These are phyloP conservation scores for Macrolepiota dolichaula DNA, from an alignment of 768 basidiomycete species.

Conservation along the genomic window DNA sequence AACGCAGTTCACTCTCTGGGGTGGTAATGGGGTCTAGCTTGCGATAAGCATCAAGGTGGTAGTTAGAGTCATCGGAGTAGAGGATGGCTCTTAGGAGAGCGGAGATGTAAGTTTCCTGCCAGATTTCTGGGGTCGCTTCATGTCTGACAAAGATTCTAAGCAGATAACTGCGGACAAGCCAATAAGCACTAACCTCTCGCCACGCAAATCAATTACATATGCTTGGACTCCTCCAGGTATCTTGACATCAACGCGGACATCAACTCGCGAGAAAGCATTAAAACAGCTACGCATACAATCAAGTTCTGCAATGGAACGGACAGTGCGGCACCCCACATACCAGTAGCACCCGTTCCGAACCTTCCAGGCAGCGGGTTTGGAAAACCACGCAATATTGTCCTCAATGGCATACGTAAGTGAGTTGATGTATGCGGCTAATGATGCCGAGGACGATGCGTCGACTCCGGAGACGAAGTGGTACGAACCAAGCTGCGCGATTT, in stretches of 20 bases:
- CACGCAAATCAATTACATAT: slow-evolving; percentile 90
- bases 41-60: slow-evolving; percentile 89
- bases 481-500: slow-evolving; percentile 68
- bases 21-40: slow-evolving; percentile 93
- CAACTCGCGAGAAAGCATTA: slow-evolving; percentile 96
- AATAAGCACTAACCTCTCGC: slow-evolving; percentile 70
- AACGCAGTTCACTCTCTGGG: slow-evolving; percentile 84
- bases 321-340: slow-evolving; percentile 36
- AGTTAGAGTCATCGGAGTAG: slow-evolving; percentile 93
- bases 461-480: slow-evolving; percentile 99
- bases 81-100: slow-evolving; percentile 88
- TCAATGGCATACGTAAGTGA: slow-evolving; percentile 96
- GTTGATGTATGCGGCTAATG: slow-evolving; percentile 97
- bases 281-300: slow-evolving; percentile 62
- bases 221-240: slow-evolving; percentile 97
- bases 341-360: slow-evolving; percentile 93
- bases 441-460: slow-evolving; percentile 96
- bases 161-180: neutral
- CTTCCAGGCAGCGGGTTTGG: slow-evolving; percentile 81
- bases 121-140: slow-evolving; percentile 86
- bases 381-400: slow-evolving; percentile 90
- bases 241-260: slow-evolving; percentile 96
- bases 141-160: slow-evolving; percentile 49
- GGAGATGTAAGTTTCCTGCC: slow-evolving; percentile 97
- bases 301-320: neutral